Conservation (phyloP, 2,329 filamentous ascomycete genomes). For the Coniochaeta prunicola region DNA sequence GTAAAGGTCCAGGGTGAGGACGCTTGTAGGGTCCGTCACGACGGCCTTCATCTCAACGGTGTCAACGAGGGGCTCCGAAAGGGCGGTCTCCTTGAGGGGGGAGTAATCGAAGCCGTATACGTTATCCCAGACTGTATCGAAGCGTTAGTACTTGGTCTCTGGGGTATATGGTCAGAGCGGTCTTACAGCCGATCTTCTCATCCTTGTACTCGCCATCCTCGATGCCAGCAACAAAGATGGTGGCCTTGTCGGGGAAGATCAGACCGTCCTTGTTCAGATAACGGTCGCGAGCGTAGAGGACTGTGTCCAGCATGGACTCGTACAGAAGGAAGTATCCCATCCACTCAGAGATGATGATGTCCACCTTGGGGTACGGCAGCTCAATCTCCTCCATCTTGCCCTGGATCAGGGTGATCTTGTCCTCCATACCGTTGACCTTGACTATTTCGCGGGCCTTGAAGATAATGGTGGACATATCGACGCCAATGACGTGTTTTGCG, state of each 20-base stretch:
- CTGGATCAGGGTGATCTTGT: conserved; percentile 96
- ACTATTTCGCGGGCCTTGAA: conserved; percentile 97
- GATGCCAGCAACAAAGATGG: conserved; percentile 92
- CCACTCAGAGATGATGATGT: conserved; percentile 99
- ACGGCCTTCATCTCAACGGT: conserved; percentile 97
- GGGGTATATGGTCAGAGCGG: too few species aligned
- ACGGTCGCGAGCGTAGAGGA: conserved; percentile 89
- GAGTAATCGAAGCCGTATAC: conserved; percentile 98
- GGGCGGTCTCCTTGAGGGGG: conserved; percentile 85
- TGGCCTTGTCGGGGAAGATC: conserved; percentile 98
- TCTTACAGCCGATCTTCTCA: conserved; percentile 97
- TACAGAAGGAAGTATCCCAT: conserved; percentile 99
- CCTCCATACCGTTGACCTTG: conserved; percentile 78
- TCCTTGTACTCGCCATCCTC: conserved; percentile 99
- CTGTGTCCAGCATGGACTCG: conserved; percentile 98
- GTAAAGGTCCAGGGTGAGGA: conserved; percentile 90
- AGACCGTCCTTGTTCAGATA: conserved; percentile 82
- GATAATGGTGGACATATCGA: conserved; percentile 99
- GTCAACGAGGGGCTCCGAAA: conserved; percentile 94
- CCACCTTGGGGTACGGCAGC: conserved; percentile 88
- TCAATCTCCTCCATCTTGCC: conserved; percentile 99
- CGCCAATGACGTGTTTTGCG: conserved; percentile 96
- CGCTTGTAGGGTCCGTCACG: conserved; percentile 79
- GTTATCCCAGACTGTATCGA: conserved; percentile 83
- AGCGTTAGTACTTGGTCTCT: not conserved